phyloP scores from a whole-genome alignment of 2,329 filamentous ascomycete genomes.

The Aspergillus pseudotamarii region DNA sequence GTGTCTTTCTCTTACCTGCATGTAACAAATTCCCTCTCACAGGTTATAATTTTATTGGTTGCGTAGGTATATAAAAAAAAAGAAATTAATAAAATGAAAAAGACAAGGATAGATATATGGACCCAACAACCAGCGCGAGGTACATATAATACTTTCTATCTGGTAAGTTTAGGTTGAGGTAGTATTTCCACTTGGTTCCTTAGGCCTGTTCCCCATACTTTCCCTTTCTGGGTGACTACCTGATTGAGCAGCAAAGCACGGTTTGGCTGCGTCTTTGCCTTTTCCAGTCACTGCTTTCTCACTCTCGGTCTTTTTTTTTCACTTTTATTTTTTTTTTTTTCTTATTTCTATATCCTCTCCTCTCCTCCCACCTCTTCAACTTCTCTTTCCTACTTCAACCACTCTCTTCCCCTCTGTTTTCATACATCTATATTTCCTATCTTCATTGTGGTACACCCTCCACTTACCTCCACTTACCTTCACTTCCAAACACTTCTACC shows the following conservation, averaged over 20 bases:
- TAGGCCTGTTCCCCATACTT: conserved; percentile 13
- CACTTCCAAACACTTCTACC: not conserved
- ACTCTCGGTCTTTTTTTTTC: conserved; percentile 9
- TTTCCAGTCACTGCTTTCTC: conserved; percentile 2
- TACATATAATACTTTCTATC: not conserved
- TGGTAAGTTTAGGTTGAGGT: not conserved
- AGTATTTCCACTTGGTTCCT: conserved; percentile 3
- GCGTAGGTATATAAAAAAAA: not conserved
- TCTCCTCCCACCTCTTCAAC: conserved; percentile 2
- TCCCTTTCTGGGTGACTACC: conserved; percentile 15
- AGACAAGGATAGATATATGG: not conserved
- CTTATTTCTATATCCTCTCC: conserved; percentile 5
- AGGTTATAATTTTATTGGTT: not conserved
- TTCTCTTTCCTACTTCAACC: not conserved
- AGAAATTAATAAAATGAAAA: not conserved
- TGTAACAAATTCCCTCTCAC: not conserved
- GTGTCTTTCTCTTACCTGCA: not conserved
- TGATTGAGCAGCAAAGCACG: conserved; percentile 8
- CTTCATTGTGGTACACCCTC: conserved; percentile 3
- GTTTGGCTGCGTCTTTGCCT: conserved; percentile 7
- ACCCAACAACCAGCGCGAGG: not conserved
- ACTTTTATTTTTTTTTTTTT: conserved; percentile 9
- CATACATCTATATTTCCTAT: conserved; percentile 1
- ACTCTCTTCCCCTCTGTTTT: conserved; percentile 2
- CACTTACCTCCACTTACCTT: conserved; percentile 1